phyloP scores from a whole-genome alignment of 257 asterid genomes.

The Solanum sitiens region DNA sequence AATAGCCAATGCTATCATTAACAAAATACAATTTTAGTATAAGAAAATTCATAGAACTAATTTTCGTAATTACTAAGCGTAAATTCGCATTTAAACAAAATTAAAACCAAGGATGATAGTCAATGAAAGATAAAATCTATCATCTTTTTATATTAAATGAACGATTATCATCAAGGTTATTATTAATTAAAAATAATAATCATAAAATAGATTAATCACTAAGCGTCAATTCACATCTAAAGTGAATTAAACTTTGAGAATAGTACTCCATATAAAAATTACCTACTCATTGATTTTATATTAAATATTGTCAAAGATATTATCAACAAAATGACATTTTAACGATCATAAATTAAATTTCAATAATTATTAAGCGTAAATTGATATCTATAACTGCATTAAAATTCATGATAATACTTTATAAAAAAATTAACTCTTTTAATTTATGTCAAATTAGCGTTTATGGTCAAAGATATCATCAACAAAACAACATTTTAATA shows the following conservation, averaged over 20 bases:
- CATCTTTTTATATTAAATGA: background rate
- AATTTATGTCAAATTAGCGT: background rate
- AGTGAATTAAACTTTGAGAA: background rate
- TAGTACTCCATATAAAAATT: background rate
- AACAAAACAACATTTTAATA: no score
- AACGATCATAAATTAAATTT: no score
- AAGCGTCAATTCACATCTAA: background rate
- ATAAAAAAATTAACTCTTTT: background rate
- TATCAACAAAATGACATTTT: no score
- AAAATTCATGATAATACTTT: background rate
- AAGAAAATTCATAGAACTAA: background rate
- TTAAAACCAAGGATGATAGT: background rate
- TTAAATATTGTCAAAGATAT: background rate
- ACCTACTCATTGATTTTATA: background rate
- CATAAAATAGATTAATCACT: background rate
- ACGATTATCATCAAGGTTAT: background rate
- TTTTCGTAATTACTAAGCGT: background rate
- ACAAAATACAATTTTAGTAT: no score
- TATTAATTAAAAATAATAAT: background rate
- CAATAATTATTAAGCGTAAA: no score
- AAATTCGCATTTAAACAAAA: background rate
- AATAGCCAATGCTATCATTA: background rate
- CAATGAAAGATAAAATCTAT: background rate
- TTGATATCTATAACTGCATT: no score
- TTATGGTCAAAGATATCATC: background rate